Evolutionary conservation across 2,329 filamentous ascomycete genomes (phyloP).

Genomic region (Sporothrix pseudoabietina): DNA sequence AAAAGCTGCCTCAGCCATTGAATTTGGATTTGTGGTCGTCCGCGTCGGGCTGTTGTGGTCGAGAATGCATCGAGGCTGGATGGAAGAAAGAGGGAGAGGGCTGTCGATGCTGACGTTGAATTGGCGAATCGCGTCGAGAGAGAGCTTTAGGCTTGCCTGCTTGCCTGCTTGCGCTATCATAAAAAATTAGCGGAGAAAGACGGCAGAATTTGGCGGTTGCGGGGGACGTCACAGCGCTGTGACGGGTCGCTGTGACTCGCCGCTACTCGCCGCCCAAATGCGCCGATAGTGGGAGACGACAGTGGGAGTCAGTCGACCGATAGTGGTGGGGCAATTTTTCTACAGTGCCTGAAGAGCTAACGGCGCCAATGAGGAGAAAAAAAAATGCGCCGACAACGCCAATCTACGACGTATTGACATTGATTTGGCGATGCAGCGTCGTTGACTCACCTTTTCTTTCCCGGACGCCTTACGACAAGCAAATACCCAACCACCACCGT

Average conservation of each 20-base stretch:
- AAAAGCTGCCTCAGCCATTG: slow-evolving; percentile 2
- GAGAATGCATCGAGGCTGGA: neutral
- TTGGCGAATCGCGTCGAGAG: neutral
- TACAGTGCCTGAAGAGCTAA: neutral
- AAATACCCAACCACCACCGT: neutral
- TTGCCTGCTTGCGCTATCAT: neutral
- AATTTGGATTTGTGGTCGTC: neutral
- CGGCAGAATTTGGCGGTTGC: slow-evolving; percentile 38
- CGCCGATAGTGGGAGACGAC: neutral
- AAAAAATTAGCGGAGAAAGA: slow-evolving; percentile 38
- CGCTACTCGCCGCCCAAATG: neutral
- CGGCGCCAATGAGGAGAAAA: slow-evolving; percentile 21
- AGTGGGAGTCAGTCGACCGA: neutral
- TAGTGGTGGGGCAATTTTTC: slow-evolving; percentile 6
- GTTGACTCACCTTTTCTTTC: slow-evolving; percentile 2
- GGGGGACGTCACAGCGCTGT: neutral
- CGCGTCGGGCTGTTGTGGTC: neutral
- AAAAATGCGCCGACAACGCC: slow-evolving; percentile 9
- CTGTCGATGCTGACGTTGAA: neutral
- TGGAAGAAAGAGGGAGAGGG: too few species aligned
- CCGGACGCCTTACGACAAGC: too few species aligned
- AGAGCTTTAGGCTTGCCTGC: neutral
- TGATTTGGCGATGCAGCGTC: slow-evolving; percentile 2
- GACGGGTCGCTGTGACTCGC: too few species aligned
- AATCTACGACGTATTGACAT: slow-evolving; percentile 3